Evolutionary conservation across 2,329 filamentous ascomycete species (phyloP), one percentile per base, ranked within the genome.

Genomic region (Claviceps paspali): DNA sequence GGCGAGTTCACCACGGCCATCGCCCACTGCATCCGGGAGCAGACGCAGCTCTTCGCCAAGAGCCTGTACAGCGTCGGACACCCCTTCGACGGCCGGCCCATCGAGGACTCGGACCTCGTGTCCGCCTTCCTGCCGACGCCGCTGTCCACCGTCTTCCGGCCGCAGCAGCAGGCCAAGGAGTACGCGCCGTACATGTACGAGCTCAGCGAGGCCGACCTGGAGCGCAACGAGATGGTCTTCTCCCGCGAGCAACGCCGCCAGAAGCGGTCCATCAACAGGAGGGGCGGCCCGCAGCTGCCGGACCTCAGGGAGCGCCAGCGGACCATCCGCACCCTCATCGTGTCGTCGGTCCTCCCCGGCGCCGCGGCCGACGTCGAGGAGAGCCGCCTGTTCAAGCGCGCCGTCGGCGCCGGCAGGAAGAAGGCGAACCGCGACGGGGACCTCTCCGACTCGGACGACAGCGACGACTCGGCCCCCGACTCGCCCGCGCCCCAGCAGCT

Each of bases 1-100:
- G 91, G 91, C 45, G 91, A 98, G 57, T 98, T 98, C 51, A 87
- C 85, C 2, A 98, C 91, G 0, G 88, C 91, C 6, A 96, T 98
- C 55, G 91, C 91, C 10, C 91, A 98, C 61, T 94, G 85, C 43
- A 98, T 98, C 52, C 81, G 91, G 43, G 91, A 98, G 59, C 91
- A 98, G 60, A 78, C 80, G 29, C 91, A 98, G 54, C 72, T 96
- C 22, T 98, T 95, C 56, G 92, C 86, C 5, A 82, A 85, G 54
- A 92, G 86, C 51, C 64, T 98, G 42, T 96, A 94, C 60, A 84
- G 91, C 49, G 76, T 92, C 37, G 86, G 87, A 2, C 87, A 98
- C 62, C 80, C 86, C 19, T 98, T 98, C 51, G 91, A 98, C 54
- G 91, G 91, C 35, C 75, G 91, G 26, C 86, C 86, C 2, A 72